Base-by-base conservation (phyloP, 164 flowering plant species). In the Litsea cubeba region DNA sequence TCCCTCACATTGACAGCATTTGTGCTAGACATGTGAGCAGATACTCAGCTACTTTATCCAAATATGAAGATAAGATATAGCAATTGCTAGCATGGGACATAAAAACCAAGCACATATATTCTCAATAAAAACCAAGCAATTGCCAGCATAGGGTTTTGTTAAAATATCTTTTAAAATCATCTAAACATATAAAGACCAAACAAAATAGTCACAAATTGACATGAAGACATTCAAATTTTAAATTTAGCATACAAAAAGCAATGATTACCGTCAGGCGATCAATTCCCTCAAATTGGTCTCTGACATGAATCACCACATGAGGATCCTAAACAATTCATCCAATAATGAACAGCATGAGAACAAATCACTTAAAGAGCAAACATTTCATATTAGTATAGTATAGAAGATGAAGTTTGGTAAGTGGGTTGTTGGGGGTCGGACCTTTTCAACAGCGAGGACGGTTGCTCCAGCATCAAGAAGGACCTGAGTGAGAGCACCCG, bases 401-500 rank as follows among this genome's bases (percentile, higher is more conserved):
- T 20, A 58, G 22, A 58, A 58, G 63, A 22, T 58, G 10, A 28
- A 28, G 30, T 3, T 3, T 28, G 30, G 30, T 28, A 3, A 28
- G 35, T 30, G 35, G 35, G 4, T 30, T 30, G 35, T 30, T 30
- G 35, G 35, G 6, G 5, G 35, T 30, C 12, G 2, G 75, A 94
- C 98, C 94, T 96, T 96, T 79, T 96, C 98, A 40, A 94, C 84
- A 6, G 91, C 97, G 82, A 94, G 85, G 72, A 96, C 96, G 65
- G 81, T 81, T 11, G 98, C 95, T 76, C 98, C 99, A 30, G 90
- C 81, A 75, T 84, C 77, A 20, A 96, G 54, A 68, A 96, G 97
- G 71, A 88, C 89, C 77, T 91, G 87, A 2, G 98, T 94, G 76
- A 96, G 82, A 62, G 98, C 91, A 30, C 99, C 98, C 2, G 99